A percentile compares a stretch with the other conserved stretches of the same genome.
Evolutionary conservation across 345 rosid genomes (phyloP).

Genomic region (Schrenkiella parvula): DNA sequence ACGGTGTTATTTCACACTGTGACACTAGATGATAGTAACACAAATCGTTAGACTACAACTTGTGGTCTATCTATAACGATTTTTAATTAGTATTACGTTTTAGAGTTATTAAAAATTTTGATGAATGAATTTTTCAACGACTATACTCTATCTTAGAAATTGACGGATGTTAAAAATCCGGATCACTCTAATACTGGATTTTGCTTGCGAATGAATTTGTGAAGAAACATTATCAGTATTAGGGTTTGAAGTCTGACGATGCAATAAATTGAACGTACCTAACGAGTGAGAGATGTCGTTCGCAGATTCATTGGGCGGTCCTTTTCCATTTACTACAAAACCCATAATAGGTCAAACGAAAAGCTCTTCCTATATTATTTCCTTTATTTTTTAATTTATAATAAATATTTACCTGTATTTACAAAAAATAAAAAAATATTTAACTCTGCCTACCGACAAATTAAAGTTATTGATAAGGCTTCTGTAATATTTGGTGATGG

Average conservation of each 20-base stretch:
- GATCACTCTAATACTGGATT: too few relatives aligned
- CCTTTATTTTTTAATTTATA: not conserved
- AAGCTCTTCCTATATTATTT: not conserved
- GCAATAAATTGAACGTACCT: not conserved
- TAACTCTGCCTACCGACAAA: not conserved
- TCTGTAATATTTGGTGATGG: not conserved
- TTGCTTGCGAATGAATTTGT: slow-evolving; percentile 5
- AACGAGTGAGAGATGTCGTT: not conserved
- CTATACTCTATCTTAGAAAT: too few relatives aligned
- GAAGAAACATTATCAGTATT: not conserved
- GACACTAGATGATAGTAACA: too few relatives aligned
- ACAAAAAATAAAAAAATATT: too few relatives aligned
- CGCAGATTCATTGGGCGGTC: not conserved
- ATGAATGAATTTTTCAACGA: too few relatives aligned
- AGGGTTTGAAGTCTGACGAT: not conserved
- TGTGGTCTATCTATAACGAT: too few relatives aligned
- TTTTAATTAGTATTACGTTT: too few relatives aligned
- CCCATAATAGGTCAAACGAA: not conserved
- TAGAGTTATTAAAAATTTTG: too few relatives aligned
- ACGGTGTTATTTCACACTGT: too few relatives aligned
- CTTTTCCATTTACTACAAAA: not conserved
- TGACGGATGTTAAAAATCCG: too few relatives aligned
- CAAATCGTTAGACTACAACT: too few relatives aligned
- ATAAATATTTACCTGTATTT: too few relatives aligned
- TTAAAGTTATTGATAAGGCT: not conserved